Conservation (phyloP, 768 basidiomycete species). For the Tubosaeta sp. region DNA sequence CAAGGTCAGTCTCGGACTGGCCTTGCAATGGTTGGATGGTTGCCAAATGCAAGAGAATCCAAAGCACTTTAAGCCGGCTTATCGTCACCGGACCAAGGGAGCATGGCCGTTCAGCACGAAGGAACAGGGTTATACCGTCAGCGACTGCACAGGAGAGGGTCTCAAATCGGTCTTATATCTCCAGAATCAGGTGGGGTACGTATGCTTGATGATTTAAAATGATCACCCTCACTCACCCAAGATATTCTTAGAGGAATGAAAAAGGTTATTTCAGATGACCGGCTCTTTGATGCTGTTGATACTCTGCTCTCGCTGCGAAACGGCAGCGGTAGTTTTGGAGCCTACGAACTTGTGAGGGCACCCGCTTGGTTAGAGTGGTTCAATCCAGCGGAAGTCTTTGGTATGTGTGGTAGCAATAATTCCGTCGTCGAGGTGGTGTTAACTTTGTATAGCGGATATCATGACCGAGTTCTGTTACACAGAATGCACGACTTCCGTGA, state of each 20-base stretch:
- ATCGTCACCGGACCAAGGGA: slow-evolving; percentile 64
- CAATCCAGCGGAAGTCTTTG: slow-evolving; percentile 96
- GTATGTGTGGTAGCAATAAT: slow-evolving; percentile 36
- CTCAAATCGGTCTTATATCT: slow-evolving; percentile 87
- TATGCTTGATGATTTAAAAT: background rate
- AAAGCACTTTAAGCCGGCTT: slow-evolving; percentile 54
- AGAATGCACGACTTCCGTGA: no score
- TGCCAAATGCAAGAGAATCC: slow-evolving; percentile 72
- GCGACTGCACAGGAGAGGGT: slow-evolving; percentile 94
- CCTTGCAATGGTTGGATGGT: slow-evolving; percentile 68
- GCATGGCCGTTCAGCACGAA: slow-evolving; percentile 87
- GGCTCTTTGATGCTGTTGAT: slow-evolving; percentile 85
- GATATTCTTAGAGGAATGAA: slow-evolving; percentile 56
- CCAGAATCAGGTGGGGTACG: slow-evolving; percentile 76
- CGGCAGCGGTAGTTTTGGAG: slow-evolving; percentile 83
- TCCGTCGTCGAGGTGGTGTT: background rate
- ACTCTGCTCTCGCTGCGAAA: slow-evolving; percentile 86
- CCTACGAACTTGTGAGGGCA: slow-evolving; percentile 87
- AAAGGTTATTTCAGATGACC: slow-evolving; percentile 66
- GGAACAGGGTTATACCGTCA: slow-evolving; percentile 93
- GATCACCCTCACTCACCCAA: slow-evolving; percentile 9
- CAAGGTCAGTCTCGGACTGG: slow-evolving; percentile 54
- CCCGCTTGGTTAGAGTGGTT: slow-evolving; percentile 76
- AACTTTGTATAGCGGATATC: slow-evolving; percentile 48
- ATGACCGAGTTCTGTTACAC: no score